Base-by-base conservation (phyloP, 2,329 filamentous ascomycete genomes). In the Colletotrichum musae region DNA sequence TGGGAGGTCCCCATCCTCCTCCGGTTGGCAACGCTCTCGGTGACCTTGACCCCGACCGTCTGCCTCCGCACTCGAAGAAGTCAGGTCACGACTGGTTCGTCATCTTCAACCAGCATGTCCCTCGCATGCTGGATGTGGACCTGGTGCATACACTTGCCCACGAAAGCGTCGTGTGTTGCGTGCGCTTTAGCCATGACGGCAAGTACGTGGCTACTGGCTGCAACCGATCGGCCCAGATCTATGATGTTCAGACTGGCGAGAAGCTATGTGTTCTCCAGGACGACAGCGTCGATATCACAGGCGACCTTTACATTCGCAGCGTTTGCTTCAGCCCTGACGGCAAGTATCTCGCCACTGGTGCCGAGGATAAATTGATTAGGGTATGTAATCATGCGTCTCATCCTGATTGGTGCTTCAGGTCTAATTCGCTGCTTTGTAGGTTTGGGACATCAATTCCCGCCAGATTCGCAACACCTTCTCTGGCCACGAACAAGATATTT, bases 211-310 rank as follows among this genome's bases (percentile, higher is more conserved):
- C 96, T 7, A 99, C 96, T 5, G 96, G 96, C 51, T 98, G 96
- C 86, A 99, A 99, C 82, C 88, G 95, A 72, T 97, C 94, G n/a
- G 96, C 96, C n/a, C 95, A 98, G 82, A 99, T 99, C 75, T 99
- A 96, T 80, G 96, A 99, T 73, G 95, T 98, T 50, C 87, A 90
- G 75, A 93, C 90, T 16, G 96, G 96, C 64, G 90, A 94, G 74
- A 96, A 95, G 80, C 91, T 98, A 61, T 96, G 94, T 73, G 92
- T 96, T 68, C 86, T 98, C 41, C 94, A 97, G 80, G 96, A 99
- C 75, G 93, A 95, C 74, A 92, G 88, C 53, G 93, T 94, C 53
- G 94, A 97, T 73, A 91, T 95, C 75, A 92, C 93, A 63, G 95
- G 95, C 32, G 96, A 99, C 81, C 86, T 99, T 39, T 99, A 98